A percentile compares a stretch with the other conserved stretches of the same genome.
Evolutionary conservation across 1,139 yeast species (phyloP).

Genomic region (Protomyces arabidopsidicola): DNA sequence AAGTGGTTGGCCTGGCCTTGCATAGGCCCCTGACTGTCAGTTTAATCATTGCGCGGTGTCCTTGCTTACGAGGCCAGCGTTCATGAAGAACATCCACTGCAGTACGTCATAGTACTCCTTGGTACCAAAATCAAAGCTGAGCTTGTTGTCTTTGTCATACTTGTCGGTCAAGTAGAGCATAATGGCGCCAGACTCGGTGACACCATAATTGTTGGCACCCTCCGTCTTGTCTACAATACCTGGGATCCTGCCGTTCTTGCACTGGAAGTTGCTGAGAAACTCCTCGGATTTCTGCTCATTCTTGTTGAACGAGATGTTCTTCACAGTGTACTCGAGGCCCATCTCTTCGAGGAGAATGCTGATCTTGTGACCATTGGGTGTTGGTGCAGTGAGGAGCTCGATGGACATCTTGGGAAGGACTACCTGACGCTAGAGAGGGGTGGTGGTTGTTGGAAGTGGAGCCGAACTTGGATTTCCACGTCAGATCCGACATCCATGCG

Average conservation of each 20-base stretch:
- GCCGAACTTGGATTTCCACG: too few species aligned
- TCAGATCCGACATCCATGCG: too few species aligned
- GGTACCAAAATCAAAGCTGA: conserved; percentile 47
- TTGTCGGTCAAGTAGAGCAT: conserved; percentile 53
- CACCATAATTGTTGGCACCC: conserved; percentile 50
- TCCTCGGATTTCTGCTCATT: conserved; percentile 47
- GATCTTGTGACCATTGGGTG: conserved; percentile 57
- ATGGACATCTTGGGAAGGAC: conserved; percentile 30
- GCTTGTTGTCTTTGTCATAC: conserved; percentile 51
- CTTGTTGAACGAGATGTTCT: conserved; percentile 44
- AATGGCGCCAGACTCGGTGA: conserved; percentile 61
- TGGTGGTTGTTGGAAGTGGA: too few species aligned
- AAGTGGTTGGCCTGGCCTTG: conserved; percentile 52
- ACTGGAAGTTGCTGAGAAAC: conserved; percentile 41
- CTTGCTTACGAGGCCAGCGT: conserved; percentile 55
- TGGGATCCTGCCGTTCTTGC: conserved; percentile 55
- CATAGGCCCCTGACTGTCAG: neutral
- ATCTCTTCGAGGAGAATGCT: conserved; percentile 50
- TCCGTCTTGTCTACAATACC: conserved; percentile 47
- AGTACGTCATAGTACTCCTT: conserved; percentile 32
- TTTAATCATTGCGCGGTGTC: neutral
- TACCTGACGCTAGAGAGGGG: neutral
- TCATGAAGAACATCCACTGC: conserved; percentile 55
- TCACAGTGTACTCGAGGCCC: conserved; percentile 47
- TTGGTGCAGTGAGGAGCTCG: conserved; percentile 33